A percentile compares a stretch with the other conserved stretches of the same genome.
phyloP scores from a whole-genome alignment of 2,329 filamentous ascomycete genomes.

The Colletotrichum noveboracense region DNA sequence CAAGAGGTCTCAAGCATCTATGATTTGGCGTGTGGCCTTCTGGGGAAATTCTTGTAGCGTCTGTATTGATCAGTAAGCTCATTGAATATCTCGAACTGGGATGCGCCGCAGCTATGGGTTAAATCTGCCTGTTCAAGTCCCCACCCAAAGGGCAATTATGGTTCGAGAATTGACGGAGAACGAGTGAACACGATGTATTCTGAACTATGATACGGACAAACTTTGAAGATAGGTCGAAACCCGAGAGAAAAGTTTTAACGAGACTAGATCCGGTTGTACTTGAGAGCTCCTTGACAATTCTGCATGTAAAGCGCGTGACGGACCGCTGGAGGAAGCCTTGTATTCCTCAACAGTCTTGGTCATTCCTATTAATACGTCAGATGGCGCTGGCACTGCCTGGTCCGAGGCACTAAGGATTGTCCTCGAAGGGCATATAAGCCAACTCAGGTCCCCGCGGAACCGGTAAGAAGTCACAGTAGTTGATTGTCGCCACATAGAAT shows the following conservation, averaged over 20 bases:
- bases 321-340: background rate
- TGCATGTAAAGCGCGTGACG: background rate
- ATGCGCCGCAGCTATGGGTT: background rate
- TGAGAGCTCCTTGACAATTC: background rate
- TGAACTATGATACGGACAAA: background rate
- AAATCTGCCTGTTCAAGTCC: background rate
- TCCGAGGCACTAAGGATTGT: background rate
- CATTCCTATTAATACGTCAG: background rate
- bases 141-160: background rate
- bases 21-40: background rate
- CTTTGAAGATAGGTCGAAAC: background rate
- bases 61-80: rapidly evolving
- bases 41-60: background rate
- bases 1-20: background rate
- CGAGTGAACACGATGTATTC: background rate
- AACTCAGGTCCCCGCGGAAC: background rate
- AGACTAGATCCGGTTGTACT: background rate
- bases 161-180: background rate
- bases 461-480: background rate
- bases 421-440: background rate
- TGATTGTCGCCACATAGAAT: background rate
- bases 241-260: background rate
- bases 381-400: background rate
- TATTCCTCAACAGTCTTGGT: background rate
- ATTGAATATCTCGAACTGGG: background rate